Evolutionary conservation across 768 basidiomycete genomes (phyloP), one percentile per base, ranked within the genome.

Genomic region (Tephrocybe sp.): DNA sequence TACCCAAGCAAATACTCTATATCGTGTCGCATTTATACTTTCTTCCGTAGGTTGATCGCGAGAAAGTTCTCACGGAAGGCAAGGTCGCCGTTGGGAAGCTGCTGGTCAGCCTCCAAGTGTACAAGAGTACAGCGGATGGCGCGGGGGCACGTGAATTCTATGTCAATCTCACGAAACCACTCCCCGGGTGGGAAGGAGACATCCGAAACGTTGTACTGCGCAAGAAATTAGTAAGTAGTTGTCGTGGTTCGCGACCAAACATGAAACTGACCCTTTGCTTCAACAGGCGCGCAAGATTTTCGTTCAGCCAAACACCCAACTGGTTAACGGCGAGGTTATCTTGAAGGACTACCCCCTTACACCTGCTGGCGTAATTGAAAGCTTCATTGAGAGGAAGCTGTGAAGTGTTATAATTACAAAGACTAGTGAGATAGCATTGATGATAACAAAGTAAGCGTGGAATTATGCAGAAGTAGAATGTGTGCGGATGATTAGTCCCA

Each of bases 71-170:
- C 48, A 67, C 71, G 12, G 73, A 82, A 35, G 92, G 90, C 18
- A 79, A 77, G 52, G 75, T 77, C 47, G 83, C 78, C 7, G 83
- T 79, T 45, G 90, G 88, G 41, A 83, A 86, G 61, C 79, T 94
- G 12, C 75, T 95, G 26, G 61, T 92, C 36, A 83, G 90, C 49
- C 73, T 94, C 13, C 92, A 94, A 64, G 86, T 92, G 27, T 84
- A 84, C 55, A 92, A 86, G 78, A 87, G 87, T 62, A 89, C 87
- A 2, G 90, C 90, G 18, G 90, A 92, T 63, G 90, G 87, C 38
- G 67, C 81, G 8, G 91, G 90, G 1, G 83, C 91, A n/a, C 80
- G 84, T 27, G 70, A 77, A 52, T 94, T 82, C 71, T 94, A 92
- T 64, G 86, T 78, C n/a, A 74, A 80, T 28, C 73, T 94, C 53